Evolutionary conservation across 139 green algal genomes (phyloP), one percentile per base, ranked within the genome.

Genomic region (Chlorella sorokiniana): DNA sequence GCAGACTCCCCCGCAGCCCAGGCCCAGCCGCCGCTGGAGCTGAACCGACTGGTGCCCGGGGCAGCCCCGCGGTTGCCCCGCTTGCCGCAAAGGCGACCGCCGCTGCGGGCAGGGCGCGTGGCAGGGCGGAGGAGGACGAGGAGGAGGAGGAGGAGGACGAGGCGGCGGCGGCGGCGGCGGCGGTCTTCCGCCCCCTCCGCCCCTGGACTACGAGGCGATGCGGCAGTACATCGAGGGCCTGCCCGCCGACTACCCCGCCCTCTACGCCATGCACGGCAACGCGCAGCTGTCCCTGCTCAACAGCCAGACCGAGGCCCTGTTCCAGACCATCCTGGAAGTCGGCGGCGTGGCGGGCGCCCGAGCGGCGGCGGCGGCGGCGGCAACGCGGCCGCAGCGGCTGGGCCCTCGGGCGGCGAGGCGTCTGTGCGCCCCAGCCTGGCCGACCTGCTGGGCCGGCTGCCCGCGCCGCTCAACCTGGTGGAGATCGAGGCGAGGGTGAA

Each of bases 271-370:
- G 86, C 95, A 98, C 88, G 89, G 92, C 69, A 98, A 98, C 79
- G 95, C 95, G 11, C 94, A 97, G 87, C 95, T 97, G 40, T 91
- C 93, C 22, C 96, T 96, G 92, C 93, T 94, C 86, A 92, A 96
- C 72, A 89, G 91, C 40, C 93, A 97, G 88, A 93, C 90, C 6
- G 77, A 74, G 16, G 62, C 76, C 38, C 93, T 97, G 84, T 95
- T 92, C 80, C 87, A 79, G 48, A 88, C 78, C 38, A 61, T 97
- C 45, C 83, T 94, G 73, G 69, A 62, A 23, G 42, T 65, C 35
- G 44, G 63, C 23, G 52, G 69, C 40, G 86, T 92, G 67, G 67
- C 38, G 1, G 63, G 63, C 48, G 48, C 14, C 48, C 14, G 20
- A 48, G 71, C 51, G 41, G 33, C 33, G 54, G 54, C 35, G 37